Conservation (phyloP, 257 asterid genomes). For the Pogostemon cablin region DNA sequence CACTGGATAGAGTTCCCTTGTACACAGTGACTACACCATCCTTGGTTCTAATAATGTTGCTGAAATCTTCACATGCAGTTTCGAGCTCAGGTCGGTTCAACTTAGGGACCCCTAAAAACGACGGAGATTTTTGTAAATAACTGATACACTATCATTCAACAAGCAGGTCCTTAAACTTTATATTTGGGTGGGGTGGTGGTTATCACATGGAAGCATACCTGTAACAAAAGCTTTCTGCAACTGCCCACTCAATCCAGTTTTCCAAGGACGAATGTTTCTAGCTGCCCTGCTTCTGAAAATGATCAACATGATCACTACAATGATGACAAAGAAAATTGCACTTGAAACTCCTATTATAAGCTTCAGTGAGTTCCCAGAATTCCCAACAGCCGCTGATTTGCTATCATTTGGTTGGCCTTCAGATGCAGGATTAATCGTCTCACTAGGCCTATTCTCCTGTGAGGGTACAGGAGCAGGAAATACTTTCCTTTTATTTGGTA, state of each 20-base stretch:
- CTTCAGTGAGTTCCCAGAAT: conserved; percentile 42
- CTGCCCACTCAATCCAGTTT: conserved; percentile 90
- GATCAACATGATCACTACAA: conserved; percentile 43
- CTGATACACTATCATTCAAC: not conserved
- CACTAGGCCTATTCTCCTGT: conserved; percentile 31
- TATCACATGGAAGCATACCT: conserved; percentile 50
- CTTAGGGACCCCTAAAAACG: conserved; percentile 84
- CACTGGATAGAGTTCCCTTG: conserved; percentile 92
- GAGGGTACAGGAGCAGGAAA: conserved; percentile 44
- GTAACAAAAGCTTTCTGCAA: conserved; percentile 89
- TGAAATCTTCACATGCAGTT: conserved; percentile 94
- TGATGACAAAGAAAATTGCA: conserved; percentile 48
- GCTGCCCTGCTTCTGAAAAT: conserved; percentile 67
- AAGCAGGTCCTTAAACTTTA: not conserved
- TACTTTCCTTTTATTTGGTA: conserved; percentile 45
- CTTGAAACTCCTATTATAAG: conserved; percentile 51
- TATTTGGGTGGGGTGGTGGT: conserved; percentile 3
- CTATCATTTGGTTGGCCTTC: conserved; percentile 29
- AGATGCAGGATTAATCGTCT: conserved; percentile 31
- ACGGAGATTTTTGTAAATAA: too few relatives aligned
- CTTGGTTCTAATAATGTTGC: conserved; percentile 59
- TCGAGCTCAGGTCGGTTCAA: conserved; percentile 81
- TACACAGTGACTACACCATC: conserved; percentile 65
- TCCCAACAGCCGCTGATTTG: conserved; percentile 27
- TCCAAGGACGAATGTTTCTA: conserved; percentile 79